Base-by-base conservation (phyloP, 2,329 filamentous ascomycete genomes). In the Achaetomium macrosporum region DNA sequence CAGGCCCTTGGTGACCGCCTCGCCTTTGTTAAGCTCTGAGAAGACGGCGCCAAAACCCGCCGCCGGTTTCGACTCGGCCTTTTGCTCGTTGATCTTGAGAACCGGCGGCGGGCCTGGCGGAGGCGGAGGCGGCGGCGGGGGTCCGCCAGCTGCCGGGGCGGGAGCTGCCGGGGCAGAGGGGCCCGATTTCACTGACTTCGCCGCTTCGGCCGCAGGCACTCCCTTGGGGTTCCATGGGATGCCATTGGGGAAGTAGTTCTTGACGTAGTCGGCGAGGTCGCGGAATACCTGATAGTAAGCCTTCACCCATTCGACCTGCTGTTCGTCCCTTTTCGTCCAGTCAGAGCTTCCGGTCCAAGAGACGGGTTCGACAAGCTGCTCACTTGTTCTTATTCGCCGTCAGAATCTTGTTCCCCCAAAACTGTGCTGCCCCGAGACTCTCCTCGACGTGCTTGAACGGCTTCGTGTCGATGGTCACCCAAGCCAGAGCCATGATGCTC, bases 221-320 rank as follows among this genome's bases (percentile, higher is more conserved):
- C 88, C 87, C 59, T 84, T 79, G 43, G 84, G 74, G 69, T 97
- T 97, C 93, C 93, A 99, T 5, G 82, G 81, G 55, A 97, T 79
- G 44, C 91, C 92, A 44, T 78, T 82, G 16, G 83, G 74, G 68
- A 88, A 95, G 68, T 92, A 83, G 63, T 89, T 83, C 73, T 92
- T 92, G 60, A 93, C 83, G 67, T 95, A 96, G 47, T 86, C 84
- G 53, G 83, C 76, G 41, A 99, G 82, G 30, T 90, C 84, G 63
- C 86, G 88, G 75, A 96, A 95, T 55, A 96, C 80, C 64, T 85
- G 84, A 71, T 95, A 95, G 74, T 95, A 96, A n/a, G 90, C 78
- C 64, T 92, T 88, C 33, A 96, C 83, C 83, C 91, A 99, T 65
- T 93, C 85, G 51, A 91, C 79, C 63, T 96, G 88, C 63, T 83